A percentile compares a stretch with the other conserved stretches of the same genome.
phyloP scores from a whole-genome alignment of 805 yeast genomes.

The Kodamaea sagamina region DNA sequence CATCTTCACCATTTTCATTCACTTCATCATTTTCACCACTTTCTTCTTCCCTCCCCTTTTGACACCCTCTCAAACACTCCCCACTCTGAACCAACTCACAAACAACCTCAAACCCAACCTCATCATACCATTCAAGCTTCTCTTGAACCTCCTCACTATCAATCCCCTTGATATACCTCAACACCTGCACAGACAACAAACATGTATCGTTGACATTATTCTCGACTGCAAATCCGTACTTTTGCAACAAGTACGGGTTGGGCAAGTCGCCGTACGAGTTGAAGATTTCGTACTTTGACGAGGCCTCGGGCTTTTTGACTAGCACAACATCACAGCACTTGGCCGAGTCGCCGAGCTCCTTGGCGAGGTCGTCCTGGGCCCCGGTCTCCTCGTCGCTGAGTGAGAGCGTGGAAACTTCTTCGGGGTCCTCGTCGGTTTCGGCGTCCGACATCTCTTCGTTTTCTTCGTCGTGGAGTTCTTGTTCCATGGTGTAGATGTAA shows the following conservation, averaged over 20 bases:
- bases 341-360: conserved; percentile 35
- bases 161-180: conserved; percentile 30
- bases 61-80: neutral
- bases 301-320: conserved; percentile 42
- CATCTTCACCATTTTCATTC: conserved; percentile 8
- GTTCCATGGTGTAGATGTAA: conserved; percentile 30
- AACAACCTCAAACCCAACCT: conserved; percentile 43
- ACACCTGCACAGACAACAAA: conserved; percentile 55
- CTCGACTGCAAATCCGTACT: conserved; percentile 76
- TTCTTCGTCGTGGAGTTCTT: conserved; percentile 15
- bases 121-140: conserved; percentile 53
- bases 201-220: conserved; percentile 52
- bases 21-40: conserved; percentile 10
- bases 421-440: conserved; percentile 19
- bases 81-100: conserved; percentile 23
- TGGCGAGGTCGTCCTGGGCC: conserved; percentile 34
- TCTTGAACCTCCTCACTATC: conserved; percentile 29
- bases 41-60: neutral
- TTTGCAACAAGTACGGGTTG: conserved; percentile 64
- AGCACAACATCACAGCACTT: conserved; percentile 73
- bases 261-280: conserved; percentile 81
- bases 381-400: conserved; percentile 17
- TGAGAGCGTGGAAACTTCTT: conserved; percentile 25
- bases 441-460: conserved; percentile 15
- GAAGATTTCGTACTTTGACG: conserved; percentile 59